Conservation (phyloP, 306 rosid genomes). For the Quercus gilva region DNA sequence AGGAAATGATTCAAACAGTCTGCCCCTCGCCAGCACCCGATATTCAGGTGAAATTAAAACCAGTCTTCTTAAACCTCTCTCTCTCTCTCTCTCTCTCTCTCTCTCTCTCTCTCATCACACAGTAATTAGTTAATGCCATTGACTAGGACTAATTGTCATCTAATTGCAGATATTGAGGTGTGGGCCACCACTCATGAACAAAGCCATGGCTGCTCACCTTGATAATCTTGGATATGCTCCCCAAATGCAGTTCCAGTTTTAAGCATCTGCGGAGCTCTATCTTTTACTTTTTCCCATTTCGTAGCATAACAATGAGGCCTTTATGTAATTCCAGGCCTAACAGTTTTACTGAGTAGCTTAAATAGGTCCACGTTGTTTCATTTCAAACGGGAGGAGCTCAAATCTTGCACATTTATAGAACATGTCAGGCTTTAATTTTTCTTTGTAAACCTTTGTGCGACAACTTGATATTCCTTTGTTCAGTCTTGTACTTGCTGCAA, state of each 20-base stretch:
- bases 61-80: not conserved
- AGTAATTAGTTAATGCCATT: not conserved
- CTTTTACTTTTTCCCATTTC: not conserved
- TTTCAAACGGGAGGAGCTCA: not conserved
- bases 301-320: not conserved
- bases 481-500: too few species aligned
- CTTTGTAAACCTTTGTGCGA: too few species aligned
- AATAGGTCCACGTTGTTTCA: not conserved
- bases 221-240: constrained; percentile 34
- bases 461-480: too few species aligned
- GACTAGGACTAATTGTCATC: not conserved
- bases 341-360: not conserved
- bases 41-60: constrained; percentile 32
- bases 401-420: too few species aligned
- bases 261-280: constrained; percentile 3
- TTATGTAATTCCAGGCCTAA: not conserved
- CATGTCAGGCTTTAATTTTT: too few species aligned
- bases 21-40: constrained; percentile 52
- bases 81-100: not conserved
- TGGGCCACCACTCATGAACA: constrained; percentile 62
- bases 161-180: constrained; percentile 44
- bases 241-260: constrained; percentile 53
- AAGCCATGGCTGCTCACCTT: constrained; percentile 47
- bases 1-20: constrained; percentile 42
- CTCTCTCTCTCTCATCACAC: not conserved